phyloP scores from a whole-genome alignment of 2,329 filamentous ascomycete genomes.

The Albifimbria verrucaria region DNA sequence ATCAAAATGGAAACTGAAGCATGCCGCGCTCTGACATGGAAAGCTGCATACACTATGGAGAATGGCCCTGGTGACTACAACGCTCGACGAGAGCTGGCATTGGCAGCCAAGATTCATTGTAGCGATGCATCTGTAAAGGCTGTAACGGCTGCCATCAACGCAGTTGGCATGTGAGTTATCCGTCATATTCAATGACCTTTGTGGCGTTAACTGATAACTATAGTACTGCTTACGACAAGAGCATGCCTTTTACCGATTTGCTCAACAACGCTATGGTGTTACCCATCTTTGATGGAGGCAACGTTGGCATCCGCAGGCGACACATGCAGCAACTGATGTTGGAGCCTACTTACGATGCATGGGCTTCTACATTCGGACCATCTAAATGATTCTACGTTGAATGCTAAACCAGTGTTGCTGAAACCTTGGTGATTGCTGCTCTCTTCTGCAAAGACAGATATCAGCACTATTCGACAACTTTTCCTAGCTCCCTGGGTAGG shows the following conservation, averaged over 20 bases:
- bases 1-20: slow-evolving; percentile 52
- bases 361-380: background rate
- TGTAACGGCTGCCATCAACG: slow-evolving; percentile 46
- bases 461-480: no score
- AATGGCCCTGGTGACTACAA: slow-evolving; percentile 36
- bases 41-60: slow-evolving; percentile 42
- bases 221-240: slow-evolving; percentile 2
- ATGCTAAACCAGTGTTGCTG: background rate
- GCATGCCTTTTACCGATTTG: background rate
- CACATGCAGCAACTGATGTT: slow-evolving; percentile 3
- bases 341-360: slow-evolving; percentile 1
- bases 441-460: no score
- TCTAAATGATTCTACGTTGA: background rate
- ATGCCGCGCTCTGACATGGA: slow-evolving; percentile 48
- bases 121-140: slow-evolving; percentile 46
- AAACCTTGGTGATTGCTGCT: no score
- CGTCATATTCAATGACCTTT: background rate
- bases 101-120: slow-evolving; percentile 49
- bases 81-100: slow-evolving; percentile 39
- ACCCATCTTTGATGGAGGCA: slow-evolving; percentile 3
- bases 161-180: slow-evolving; percentile 43
- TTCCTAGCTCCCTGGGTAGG: no score
- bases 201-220: background rate
- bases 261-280: slow-evolving; percentile 3
- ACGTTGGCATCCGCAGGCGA: slow-evolving; percentile 1